A percentile compares a stretch with the other conserved stretches of the same genome.
Evolutionary conservation across 208 protist genomes (phyloP).

Genomic region (Herpetomonas samuelpessoai): DNA sequence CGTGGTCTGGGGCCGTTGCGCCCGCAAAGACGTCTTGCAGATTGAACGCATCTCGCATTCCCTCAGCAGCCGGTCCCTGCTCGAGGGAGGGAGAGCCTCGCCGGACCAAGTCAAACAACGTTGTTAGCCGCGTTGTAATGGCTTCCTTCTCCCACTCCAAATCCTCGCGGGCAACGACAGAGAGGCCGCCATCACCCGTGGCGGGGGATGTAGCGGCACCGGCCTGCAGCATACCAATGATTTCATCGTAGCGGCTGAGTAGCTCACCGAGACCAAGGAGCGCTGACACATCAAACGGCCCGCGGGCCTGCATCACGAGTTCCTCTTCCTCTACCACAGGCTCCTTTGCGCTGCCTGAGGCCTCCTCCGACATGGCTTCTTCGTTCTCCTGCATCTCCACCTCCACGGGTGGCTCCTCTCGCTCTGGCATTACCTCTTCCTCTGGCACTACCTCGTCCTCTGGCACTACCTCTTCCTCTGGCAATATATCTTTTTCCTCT

Average conservation of each 20-base stretch:
- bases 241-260: background rate
- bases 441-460: no score
- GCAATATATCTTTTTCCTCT: no score
- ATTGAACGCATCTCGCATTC: background rate
- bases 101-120: background rate
- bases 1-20: background rate
- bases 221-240: background rate
- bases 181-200: background rate
- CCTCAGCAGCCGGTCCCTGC: background rate
- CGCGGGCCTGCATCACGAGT: no score
- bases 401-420: no score
- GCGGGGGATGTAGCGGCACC: background rate
- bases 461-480: no score
- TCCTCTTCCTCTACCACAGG: no score
- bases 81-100: background rate
- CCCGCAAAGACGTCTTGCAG: background rate
- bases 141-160: background rate
- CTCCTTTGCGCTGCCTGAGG: no score
- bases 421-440: no score
- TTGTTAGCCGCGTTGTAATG: background rate
- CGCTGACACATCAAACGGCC: no score
- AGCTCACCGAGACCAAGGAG: no score
- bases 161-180: background rate
- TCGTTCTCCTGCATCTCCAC: no score
- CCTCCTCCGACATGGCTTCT: no score